Conservation (phyloP, 129 eudicot species). For the Artemisia tridentata region DNA sequence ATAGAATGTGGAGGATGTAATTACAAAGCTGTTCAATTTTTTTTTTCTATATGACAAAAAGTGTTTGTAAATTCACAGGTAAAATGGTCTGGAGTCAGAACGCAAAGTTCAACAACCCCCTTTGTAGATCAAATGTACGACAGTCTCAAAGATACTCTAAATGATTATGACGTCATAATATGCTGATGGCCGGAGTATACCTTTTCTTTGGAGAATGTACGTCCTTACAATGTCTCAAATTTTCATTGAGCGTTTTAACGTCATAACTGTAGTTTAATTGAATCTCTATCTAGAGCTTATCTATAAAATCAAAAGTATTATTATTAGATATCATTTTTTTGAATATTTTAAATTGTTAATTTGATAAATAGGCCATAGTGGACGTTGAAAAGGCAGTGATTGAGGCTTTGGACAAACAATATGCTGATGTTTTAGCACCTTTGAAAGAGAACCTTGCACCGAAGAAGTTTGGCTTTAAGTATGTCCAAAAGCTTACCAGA, state of each 20-base stretch:
- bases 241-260: not conserved
- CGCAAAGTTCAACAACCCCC: slow-evolving; percentile 68
- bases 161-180: slow-evolving; percentile 72
- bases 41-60: slow-evolving; percentile 8
- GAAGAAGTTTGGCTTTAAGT: slow-evolving; percentile 56
- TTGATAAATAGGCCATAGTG: slow-evolving; percentile 48
- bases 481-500: slow-evolving; percentile 60
- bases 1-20: not conserved
- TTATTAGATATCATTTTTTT: not conserved
- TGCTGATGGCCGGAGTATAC: slow-evolving; percentile 92
- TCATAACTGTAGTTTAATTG: not conserved
- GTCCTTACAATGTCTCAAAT: slow-evolving; percentile 17
- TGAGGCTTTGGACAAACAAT: slow-evolving; percentile 62
- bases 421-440: slow-evolving; percentile 55
- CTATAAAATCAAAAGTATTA: not conserved
- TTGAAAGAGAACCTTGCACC: slow-evolving; percentile 57
- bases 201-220: slow-evolving; percentile 72
- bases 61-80: slow-evolving; percentile 40
- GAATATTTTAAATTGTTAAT: slow-evolving; percentile 18
- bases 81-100: slow-evolving; percentile 73
- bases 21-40: not conserved
- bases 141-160: slow-evolving; percentile 61
- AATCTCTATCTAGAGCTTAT: not conserved
- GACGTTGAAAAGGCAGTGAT: slow-evolving; percentile 62
- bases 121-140: slow-evolving; percentile 87